Percentiles rank a stretch among this genome's conserved stretches.
Conservation (phyloP, 768 basidiomycete genomes). For the Suillus weaverae region DNA sequence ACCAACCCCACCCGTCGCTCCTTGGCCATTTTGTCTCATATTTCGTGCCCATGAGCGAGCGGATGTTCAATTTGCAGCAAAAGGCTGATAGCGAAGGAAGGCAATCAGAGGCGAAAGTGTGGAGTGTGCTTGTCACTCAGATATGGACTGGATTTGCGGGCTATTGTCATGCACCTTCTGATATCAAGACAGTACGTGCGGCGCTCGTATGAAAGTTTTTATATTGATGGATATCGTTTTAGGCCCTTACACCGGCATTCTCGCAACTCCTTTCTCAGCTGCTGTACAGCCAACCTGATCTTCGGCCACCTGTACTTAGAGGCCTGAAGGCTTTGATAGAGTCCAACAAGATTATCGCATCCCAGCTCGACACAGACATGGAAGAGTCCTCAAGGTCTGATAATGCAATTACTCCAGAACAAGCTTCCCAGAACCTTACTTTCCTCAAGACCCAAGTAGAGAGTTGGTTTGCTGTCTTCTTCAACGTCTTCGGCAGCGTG, state of each 20-base stretch:
- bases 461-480: slow-evolving; percentile 92
- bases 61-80: slow-evolving; percentile 86
- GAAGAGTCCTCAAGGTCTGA: slow-evolving; percentile 24
- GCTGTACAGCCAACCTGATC: slow-evolving; percentile 84
- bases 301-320: slow-evolving; percentile 79
- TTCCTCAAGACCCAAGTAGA: slow-evolving; percentile 79
- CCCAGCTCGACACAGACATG: slow-evolving; percentile 32
- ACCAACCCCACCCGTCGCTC: slow-evolving; percentile 77
- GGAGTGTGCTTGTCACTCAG: slow-evolving; percentile 91
- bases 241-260: slow-evolving; percentile 78
- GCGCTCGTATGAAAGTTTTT: background rate
- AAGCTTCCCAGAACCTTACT: slow-evolving; percentile 64
- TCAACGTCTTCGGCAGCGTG: slow-evolving; percentile 93
- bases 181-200: slow-evolving; percentile 62
- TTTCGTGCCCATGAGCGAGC: slow-evolving; percentile 92
- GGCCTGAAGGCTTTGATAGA: slow-evolving; percentile 82
- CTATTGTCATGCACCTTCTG: slow-evolving; percentile 82
- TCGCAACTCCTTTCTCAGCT: slow-evolving; percentile 90
- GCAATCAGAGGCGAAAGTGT: slow-evolving; percentile 88
- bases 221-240: slow-evolving; percentile 10
- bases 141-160: slow-evolving; percentile 91
- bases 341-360: slow-evolving; percentile 62
- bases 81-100: slow-evolving; percentile 72
- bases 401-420: slow-evolving; percentile 48
- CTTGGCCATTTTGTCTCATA: slow-evolving; percentile 84